Evolutionary conservation across 1,139 yeast species (phyloP).

Genomic region (Nadsonia starkeyi-henricii): DNA sequence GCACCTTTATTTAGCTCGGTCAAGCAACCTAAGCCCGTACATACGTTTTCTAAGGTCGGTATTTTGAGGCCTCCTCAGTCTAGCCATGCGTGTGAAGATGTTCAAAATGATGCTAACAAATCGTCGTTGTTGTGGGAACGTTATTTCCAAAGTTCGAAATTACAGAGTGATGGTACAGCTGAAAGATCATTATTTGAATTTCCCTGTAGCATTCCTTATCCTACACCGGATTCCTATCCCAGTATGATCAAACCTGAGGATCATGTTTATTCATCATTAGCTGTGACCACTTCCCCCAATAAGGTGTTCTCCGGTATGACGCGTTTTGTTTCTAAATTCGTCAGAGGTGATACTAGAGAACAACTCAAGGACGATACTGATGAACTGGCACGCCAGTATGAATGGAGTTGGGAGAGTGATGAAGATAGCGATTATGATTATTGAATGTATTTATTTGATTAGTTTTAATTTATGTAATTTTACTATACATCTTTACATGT

Average conservation of each 20-base stretch:
- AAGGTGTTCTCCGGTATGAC: slow-evolving; percentile 35
- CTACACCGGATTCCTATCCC: slow-evolving; percentile 11
- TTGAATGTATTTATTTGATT: no score
- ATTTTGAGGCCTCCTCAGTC: slow-evolving; percentile 19
- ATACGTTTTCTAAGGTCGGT: slow-evolving; percentile 24
- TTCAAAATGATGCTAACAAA: no score
- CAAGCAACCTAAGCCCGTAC: slow-evolving; percentile 8
- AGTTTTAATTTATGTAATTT: no score
- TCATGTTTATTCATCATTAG: slow-evolving; percentile 27
- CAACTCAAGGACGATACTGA: slow-evolving; percentile 48
- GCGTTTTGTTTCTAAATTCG: slow-evolving; percentile 30
- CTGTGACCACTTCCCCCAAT: slow-evolving; percentile 34
- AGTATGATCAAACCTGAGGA: slow-evolving; percentile 11
- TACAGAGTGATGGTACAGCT: slow-evolving; percentile 1
- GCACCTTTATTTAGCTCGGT: slow-evolving; percentile 6
- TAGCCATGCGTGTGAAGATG: slow-evolving; percentile 2
- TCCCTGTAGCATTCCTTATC: not conserved
- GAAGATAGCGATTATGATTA: slow-evolving; percentile 13
- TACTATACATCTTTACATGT: no score
- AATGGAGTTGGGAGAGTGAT: slow-evolving; percentile 43
- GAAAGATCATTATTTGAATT: not conserved
- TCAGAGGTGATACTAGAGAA: slow-evolving; percentile 42
- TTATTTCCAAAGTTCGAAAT: slow-evolving; percentile 4
- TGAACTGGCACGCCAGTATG: slow-evolving; percentile 37
- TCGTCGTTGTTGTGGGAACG: slow-evolving; percentile 8